Evolutionary conservation across 1,139 yeast genomes (phyloP).

Genomic region (Protomyces gravidus): DNA sequence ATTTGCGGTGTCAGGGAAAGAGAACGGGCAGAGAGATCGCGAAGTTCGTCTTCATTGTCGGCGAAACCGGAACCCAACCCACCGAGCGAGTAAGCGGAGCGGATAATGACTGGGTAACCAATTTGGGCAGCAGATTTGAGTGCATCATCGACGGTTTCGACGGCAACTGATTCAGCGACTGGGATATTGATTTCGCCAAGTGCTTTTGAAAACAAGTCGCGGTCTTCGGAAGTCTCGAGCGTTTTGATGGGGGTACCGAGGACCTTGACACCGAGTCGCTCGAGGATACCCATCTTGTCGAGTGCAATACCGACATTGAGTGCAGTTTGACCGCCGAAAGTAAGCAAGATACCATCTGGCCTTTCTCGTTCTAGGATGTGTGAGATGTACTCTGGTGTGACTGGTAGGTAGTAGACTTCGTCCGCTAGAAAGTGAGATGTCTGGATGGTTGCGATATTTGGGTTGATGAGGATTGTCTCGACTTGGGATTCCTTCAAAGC

Average conservation of each 20-base stretch:
- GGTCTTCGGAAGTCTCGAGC: slow-evolving; percentile 92
- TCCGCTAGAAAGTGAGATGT: slow-evolving; percentile 95
- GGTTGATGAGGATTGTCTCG: slow-evolving; percentile 80
- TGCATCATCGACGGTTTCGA: slow-evolving; percentile 88
- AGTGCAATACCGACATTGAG: slow-evolving; percentile 92
- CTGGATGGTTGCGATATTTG: slow-evolving; percentile 96
- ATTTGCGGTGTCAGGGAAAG: slow-evolving; percentile 89
- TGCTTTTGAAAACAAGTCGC: slow-evolving; percentile 93
- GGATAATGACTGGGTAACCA: slow-evolving; percentile 94
- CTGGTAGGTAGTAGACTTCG: slow-evolving; percentile 91
- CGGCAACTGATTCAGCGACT: slow-evolving; percentile 94
- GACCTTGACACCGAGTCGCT: slow-evolving; percentile 85
- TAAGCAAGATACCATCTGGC: slow-evolving; percentile 90
- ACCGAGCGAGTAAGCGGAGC: slow-evolving; percentile 96
- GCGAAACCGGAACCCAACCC: slow-evolving; percentile 99
- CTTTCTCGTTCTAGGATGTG: slow-evolving; percentile 91
- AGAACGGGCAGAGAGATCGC: slow-evolving; percentile 82
- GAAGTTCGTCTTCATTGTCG: slow-evolving; percentile 69
- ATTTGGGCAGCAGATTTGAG: slow-evolving; percentile 76
- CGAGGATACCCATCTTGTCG: slow-evolving; percentile 89
- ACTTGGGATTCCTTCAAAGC: slow-evolving; percentile 90
- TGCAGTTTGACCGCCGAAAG: slow-evolving; percentile 98
- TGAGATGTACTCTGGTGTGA: slow-evolving; percentile 86
- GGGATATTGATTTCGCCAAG: slow-evolving; percentile 74
- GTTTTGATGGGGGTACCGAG: slow-evolving; percentile 96